Evolutionary conservation across 768 basidiomycete species (phyloP), one percentile per base, ranked within the genome.

Genomic region (Boletus eberwhitei): DNA sequence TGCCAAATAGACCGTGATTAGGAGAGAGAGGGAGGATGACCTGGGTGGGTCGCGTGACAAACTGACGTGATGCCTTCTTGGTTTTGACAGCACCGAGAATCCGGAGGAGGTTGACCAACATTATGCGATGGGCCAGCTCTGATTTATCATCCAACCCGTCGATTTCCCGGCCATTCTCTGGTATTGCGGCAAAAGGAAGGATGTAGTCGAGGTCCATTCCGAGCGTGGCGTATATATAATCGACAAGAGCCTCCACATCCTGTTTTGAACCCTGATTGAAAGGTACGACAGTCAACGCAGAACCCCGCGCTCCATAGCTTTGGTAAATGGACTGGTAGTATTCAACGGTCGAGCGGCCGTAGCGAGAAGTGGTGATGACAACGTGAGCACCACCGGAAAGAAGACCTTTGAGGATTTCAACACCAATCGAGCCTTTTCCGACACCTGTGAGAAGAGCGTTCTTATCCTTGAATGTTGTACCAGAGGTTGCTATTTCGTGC

Each of bases 261-360:
- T 98, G 97, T 74, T 93, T 97, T 4, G 97, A 98, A 29, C 90
- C 97, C 71, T 98, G 96, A 67, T 99, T 99, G 84, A 98, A 99
- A 14, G 97, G 97, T 34, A 99, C 96, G 48, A 99, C 96, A 13
- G 94, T 94, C 42, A 99, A 80, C 19, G 93, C 90, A n/a, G 96
- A 95, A 9, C 95, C 96, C 59, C 92, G 88, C 62, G 92, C 93
- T 19, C 97, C 97, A 64, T 87, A 87, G 55, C 88, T 87, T 72
- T 98, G 97, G 84, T 88, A 99, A 72, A 98, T 95, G 42, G 88
- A 87, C 70, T 99, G 97, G 73, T 99, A 99, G 73, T 95, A 99
- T 72, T 98, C 95, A 57, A 99, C 96, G 13, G 88, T 92, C 52
- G 91, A 84, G 58, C 97, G 93, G 70, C 81, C 95, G 77, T 97